A percentile compares a stretch with the other conserved stretches of the same genome.
Conservation (phyloP, 2,329 filamentous ascomycete genomes). For the Diaporthe vexans region DNA sequence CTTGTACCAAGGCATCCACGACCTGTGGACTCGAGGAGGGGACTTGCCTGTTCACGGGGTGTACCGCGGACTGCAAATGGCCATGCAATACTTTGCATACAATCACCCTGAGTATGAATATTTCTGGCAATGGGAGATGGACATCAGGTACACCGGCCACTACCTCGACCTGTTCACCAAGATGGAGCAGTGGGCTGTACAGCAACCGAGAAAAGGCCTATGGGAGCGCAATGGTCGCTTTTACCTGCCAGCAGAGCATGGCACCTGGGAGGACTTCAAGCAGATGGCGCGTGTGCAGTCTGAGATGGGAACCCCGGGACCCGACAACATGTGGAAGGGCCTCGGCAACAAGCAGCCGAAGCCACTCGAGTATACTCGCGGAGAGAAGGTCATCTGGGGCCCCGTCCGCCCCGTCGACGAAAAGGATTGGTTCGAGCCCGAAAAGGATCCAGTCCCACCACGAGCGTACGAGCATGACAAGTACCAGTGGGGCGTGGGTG, state of each 20-base stretch:
- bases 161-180: slow-evolving; percentile 83
- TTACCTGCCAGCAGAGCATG: slow-evolving; percentile 83
- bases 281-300: slow-evolving; percentile 83
- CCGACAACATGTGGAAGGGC: slow-evolving; percentile 77
- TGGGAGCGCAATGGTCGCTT: slow-evolving; percentile 87
- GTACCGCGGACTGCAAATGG: slow-evolving; percentile 94
- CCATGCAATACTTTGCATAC: slow-evolving; percentile 92
- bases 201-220: slow-evolving; percentile 82
- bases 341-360: slow-evolving; percentile 57
- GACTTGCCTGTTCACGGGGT: slow-evolving; percentile 89
- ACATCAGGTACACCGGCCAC: slow-evolving; percentile 90
- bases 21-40: slow-evolving; percentile 75
- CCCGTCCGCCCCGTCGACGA: slow-evolving; percentile 78
- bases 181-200: slow-evolving; percentile 76
- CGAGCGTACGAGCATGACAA: slow-evolving; percentile 82
- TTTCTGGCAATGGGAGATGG: slow-evolving; percentile 98
- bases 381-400: slow-evolving; percentile 84
- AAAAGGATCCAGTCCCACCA: slow-evolving; percentile 81
- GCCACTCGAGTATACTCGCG: slow-evolving; percentile 53
- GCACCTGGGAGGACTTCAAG: slow-evolving; percentile 84
- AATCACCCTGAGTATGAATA: slow-evolving; percentile 90
- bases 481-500: slow-evolving; percentile 88
- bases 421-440: slow-evolving; percentile 79
- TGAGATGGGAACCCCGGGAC: slow-evolving; percentile 75
- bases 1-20: slow-evolving; percentile 89